A percentile compares a stretch with the other conserved stretches of the same genome.
Evolutionary conservation across 208 protist genomes (phyloP).

Genomic region (Vickermania ingenoplastis): DNA sequence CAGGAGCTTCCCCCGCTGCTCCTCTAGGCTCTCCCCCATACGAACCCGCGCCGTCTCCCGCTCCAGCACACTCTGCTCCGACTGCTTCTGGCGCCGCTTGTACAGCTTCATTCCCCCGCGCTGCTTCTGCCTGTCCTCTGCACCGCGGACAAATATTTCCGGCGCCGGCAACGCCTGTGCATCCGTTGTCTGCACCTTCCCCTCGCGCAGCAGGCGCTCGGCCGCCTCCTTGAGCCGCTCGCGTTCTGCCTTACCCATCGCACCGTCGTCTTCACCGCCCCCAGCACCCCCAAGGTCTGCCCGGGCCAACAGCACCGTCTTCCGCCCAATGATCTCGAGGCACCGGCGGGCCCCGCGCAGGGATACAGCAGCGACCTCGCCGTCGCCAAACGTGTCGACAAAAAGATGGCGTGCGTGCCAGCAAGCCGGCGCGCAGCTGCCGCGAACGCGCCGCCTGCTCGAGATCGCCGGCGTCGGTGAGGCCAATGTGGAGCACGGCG

Average conservation of each 20-base stretch:
- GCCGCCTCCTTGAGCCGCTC: slow-evolving; percentile 44
- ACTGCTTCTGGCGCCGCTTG: slow-evolving; percentile 45
- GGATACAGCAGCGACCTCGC: slow-evolving; percentile 26
- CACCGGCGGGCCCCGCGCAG: slow-evolving; percentile 58
- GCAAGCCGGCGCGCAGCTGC: slow-evolving; percentile 40
- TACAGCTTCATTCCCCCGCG: slow-evolving; percentile 52
- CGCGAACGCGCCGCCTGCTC: slow-evolving; percentile 8
- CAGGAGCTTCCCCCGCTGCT: slow-evolving; percentile 56
- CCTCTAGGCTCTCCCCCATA: slow-evolving; percentile 81
- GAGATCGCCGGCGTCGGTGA: slow-evolving; percentile 26
- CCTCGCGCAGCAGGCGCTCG: slow-evolving; percentile 35
- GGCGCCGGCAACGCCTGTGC: slow-evolving; percentile 74
- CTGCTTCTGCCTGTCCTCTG: slow-evolving; percentile 34
- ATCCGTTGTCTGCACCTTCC: slow-evolving; percentile 58
- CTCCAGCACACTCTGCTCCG: slow-evolving; percentile 49
- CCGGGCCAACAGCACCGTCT: slow-evolving; percentile 48
- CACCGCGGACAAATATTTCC: slow-evolving; percentile 30
- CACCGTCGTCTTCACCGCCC: slow-evolving; percentile 17
- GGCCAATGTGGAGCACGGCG: slow-evolving; percentile 53
- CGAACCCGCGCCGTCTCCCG: slow-evolving; percentile 53
- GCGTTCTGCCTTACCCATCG: slow-evolving; percentile 32
- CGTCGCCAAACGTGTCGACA: slow-evolving; percentile 41
- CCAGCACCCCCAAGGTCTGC: slow-evolving; percentile 30
- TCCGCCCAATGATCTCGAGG: slow-evolving; percentile 43
- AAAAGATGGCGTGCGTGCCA: slow-evolving; percentile 56